These are phyloP conservation scores for Arthrobotrys sphaeroides DNA, from an alignment of 2,329 filamentous ascomycete genomes.

Conservation along the genomic window DNA sequence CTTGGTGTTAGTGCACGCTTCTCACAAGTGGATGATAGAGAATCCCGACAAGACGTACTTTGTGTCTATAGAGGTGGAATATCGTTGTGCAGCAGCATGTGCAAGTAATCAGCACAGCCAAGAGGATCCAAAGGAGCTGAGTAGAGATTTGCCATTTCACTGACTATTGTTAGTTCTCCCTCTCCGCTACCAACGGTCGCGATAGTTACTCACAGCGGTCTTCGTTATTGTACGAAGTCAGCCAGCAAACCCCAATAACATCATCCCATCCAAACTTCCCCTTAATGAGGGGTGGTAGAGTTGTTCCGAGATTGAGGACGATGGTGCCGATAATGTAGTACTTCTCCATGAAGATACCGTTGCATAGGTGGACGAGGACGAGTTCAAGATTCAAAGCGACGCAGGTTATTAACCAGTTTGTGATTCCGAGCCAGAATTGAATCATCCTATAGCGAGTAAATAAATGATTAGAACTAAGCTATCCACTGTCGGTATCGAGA, in stretches of 20 bases:
- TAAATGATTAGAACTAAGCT: neutral
- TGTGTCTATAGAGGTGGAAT: conserved; percentile 55
- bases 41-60: conserved; percentile 18
- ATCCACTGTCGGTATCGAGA: neutral
- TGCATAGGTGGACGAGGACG: conserved; percentile 55
- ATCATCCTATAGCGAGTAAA: conserved; percentile 50
- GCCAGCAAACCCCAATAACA: conserved; percentile 56
- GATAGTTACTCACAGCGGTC: conserved; percentile 44
- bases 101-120: conserved; percentile 55
- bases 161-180: neutral
- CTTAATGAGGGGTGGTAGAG: conserved; percentile 55
- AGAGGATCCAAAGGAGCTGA: conserved; percentile 56
- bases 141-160: conserved; percentile 56
- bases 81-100: conserved; percentile 44
- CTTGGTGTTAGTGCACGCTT: neutral
- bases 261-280: conserved; percentile 57
- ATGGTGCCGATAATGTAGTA: conserved; percentile 56
- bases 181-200: neutral
- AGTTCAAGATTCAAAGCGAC: conserved; percentile 56
- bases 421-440: conserved; percentile 58
- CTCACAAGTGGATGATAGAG: neutral
- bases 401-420: conserved; percentile 57
- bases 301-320: conserved; percentile 54
- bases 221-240: conserved; percentile 48
- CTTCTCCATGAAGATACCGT: conserved; percentile 55